A percentile compares a stretch with the other conserved stretches of the same genome.
Evolutionary conservation across 2,329 filamentous ascomycete genomes (phyloP).

Genomic region (Phialemonium atrogriseum): DNA sequence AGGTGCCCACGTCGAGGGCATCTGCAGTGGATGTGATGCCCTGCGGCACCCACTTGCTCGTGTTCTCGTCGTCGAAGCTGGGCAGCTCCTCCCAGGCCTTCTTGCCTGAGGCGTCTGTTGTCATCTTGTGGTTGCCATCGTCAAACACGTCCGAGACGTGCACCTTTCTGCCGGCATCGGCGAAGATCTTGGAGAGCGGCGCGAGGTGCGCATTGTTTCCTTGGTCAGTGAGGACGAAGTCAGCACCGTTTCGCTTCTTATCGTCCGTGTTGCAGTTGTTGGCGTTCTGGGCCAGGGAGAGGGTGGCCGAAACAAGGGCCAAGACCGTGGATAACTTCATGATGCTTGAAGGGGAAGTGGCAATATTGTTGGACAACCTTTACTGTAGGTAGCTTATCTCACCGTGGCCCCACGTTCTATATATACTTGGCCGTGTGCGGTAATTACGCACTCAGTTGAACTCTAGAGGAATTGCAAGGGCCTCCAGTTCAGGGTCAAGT

Average conservation of each 20-base stretch:
- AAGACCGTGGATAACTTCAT: slow-evolving; percentile 6
- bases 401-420: too few species aligned
- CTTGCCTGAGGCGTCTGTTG: slow-evolving; percentile 6
- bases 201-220: slow-evolving; percentile 12
- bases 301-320: slow-evolving; percentile 1
- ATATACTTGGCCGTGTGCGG: too few species aligned
- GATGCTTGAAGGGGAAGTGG: too few species aligned
- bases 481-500: too few species aligned
- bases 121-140: slow-evolving; percentile 15
- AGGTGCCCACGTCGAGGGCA: slow-evolving; percentile 19
- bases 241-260: slow-evolving; percentile 14
- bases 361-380: too few species aligned
- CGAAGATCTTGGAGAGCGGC: slow-evolving; percentile 13
- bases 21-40: slow-evolving; percentile 25
- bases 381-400: too few species aligned
- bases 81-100: slow-evolving; percentile 12
- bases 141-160: slow-evolving; percentile 14
- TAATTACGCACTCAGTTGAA: too few species aligned
- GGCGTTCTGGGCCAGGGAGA: slow-evolving; percentile 2
- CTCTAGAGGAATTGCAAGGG: too few species aligned
- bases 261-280: slow-evolving; percentile 10
- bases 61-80: slow-evolving; percentile 21
- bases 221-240: slow-evolving; percentile 14
- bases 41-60: slow-evolving; percentile 24
- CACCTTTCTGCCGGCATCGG: slow-evolving; percentile 6